Evolutionary conservation across 202 grass and related monocot species (phyloP), one percentile per base, ranked within the genome.

Genomic region (Carex arenaria): DNA sequence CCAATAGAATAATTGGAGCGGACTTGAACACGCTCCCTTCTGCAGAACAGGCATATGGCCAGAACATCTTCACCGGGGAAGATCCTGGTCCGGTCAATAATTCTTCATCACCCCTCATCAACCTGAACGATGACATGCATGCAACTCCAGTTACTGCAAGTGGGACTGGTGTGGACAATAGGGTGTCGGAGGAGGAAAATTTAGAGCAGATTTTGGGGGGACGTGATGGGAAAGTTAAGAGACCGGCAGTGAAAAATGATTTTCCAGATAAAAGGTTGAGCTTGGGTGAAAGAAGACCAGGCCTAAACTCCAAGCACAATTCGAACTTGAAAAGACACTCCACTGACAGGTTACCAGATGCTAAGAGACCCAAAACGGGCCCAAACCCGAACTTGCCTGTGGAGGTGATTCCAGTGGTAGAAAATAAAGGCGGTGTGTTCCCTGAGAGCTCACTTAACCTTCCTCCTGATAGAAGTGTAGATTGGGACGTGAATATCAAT

Each of bases 281-380:
- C 66, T 82, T 53, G 45, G 36, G 49, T 2, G 87, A 87, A 79
- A 92, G 67, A 92, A 66, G 49, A 78, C 28, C 36, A 56, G 74
- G 30, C 31, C 30, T 78, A 78, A 78, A 78, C 18, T 15, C 30
- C 6, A 78, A 78, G 54, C 31, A n/a, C 38, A 90, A 90, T 80
- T 52, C 83, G 20, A 96, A 88, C 73, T 80, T 88, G 61, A 99
- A 92, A 92, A 94, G 90, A 78, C 45, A 65, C 42, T 85, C 82
- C 40, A 72, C 10, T 74, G 85, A 85, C 66, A 89, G 91, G 64
- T 85, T 85, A 49, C 63, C 88, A 69, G 88, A 67, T 85, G 65
- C 68, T 67, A 96, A 99, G 87, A 95, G 84, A 84, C 43, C 76
- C 80, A 99, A 91, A 78, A 85, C 66, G 89, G 93, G 84, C 61